Evolutionary conservation across 1,284 basidiomycete genomes (phyloP).

Genomic region (Rhodotorula sp.): DNA sequence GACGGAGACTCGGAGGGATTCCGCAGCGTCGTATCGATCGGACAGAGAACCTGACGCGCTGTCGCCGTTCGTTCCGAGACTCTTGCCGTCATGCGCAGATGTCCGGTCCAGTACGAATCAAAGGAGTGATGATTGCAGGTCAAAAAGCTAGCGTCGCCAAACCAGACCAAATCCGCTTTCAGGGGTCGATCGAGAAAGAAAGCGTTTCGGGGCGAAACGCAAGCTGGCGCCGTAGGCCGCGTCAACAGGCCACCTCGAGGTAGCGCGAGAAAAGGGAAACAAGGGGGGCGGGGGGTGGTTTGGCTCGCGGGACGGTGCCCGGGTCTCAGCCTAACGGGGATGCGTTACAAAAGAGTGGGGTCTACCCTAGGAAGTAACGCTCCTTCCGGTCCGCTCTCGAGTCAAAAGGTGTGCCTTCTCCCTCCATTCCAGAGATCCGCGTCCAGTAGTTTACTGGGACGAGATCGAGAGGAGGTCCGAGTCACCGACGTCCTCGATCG

Average conservation of each 20-base stretch:
- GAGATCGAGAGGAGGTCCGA: conserved; percentile 68
- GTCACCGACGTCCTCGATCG: conserved; percentile 94
- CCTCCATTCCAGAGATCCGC: neutral
- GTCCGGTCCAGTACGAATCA: too few species aligned
- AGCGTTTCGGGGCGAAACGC: too few species aligned
- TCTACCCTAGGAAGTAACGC: too few species aligned
- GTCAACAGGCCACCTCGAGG: neutral
- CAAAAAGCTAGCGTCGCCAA: neutral
- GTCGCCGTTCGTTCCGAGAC: too few species aligned
- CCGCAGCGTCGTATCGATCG: too few species aligned
- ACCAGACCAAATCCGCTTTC: neutral
- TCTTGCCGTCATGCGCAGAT: too few species aligned
- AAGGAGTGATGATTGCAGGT: neutral
- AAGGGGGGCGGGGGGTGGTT: neutral
- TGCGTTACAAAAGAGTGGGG: neutral
- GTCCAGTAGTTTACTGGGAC: neutral
- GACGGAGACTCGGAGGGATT: too few species aligned
- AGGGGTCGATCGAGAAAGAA: neutral
- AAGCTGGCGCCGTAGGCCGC: neutral
- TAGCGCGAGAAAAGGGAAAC: neutral
- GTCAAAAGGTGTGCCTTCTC: neutral
- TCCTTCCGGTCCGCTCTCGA: too few species aligned
- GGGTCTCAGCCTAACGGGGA: conserved; percentile 1
- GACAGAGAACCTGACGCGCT: too few species aligned
- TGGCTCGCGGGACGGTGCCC: conserved; percentile 2